A percentile compares a stretch with the other conserved stretches of the same genome.
These are phyloP conservation scores for Aspergillus avenaceus DNA, from an alignment of 495 filamentous ascomycete species.

Conservation along the genomic window DNA sequence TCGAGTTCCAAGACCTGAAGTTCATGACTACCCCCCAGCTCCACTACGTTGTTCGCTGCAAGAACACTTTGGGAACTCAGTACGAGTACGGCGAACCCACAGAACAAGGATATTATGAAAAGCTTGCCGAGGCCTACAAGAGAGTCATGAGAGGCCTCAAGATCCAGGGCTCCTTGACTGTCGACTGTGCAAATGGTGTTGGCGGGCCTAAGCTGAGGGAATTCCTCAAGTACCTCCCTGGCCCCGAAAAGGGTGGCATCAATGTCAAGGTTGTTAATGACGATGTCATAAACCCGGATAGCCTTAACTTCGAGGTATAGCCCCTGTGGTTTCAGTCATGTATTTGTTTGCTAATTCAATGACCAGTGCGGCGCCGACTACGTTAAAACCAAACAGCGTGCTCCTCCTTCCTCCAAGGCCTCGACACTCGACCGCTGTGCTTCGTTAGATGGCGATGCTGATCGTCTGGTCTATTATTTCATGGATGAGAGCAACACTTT, in stretches of 20 bases:
- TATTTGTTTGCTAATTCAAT: constrained; percentile 13
- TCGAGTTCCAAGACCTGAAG: constrained; percentile 75
- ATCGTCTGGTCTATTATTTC: constrained; percentile 95
- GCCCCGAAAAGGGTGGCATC: constrained; percentile 56
- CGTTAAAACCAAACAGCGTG: constrained; percentile 93
- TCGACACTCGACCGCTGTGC: constrained; percentile 73
- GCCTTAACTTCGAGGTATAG: constrained; percentile 77
- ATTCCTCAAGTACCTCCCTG: constrained; percentile 77
- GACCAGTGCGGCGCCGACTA: constrained; percentile 88
- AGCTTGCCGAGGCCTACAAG: constrained; percentile 76
- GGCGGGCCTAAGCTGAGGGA: constrained; percentile 88
- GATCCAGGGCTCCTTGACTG: constrained; percentile 66
- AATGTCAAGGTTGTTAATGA: constrained; percentile 89
- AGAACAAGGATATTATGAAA: constrained; percentile 92
- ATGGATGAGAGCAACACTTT: constrained; percentile 75
- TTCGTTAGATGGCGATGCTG: constrained; percentile 92
- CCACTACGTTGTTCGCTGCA: constrained; percentile 91
- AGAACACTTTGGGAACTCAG: constrained; percentile 81
- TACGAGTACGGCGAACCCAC: constrained; percentile 82
- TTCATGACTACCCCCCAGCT: constrained; percentile 92
- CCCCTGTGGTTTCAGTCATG: neutral
- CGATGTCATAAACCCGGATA: constrained; percentile 81
- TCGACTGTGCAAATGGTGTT: constrained; percentile 96
- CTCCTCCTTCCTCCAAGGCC: constrained; percentile 78
- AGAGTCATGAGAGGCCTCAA: constrained; percentile 72